These are phyloP conservation scores for Jackrogersella multiformis DNA, from an alignment of 495 filamentous ascomycete species.

Conservation along the genomic window DNA sequence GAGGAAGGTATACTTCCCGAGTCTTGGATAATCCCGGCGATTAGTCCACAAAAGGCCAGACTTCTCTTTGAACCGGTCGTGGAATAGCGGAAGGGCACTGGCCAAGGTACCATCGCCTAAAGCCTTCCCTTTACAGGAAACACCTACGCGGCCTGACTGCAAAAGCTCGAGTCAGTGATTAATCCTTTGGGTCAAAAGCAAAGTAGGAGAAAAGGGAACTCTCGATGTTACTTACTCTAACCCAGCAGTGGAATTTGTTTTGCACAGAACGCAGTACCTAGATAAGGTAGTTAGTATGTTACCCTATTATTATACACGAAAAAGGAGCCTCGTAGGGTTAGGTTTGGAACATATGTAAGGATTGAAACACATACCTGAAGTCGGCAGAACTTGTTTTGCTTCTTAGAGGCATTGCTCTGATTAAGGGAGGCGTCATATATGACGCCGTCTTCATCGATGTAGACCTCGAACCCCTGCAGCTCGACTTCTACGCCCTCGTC, in stretches of 20 bases:
- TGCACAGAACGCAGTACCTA: slow-evolving; percentile 49
- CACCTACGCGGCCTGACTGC: slow-evolving; percentile 87
- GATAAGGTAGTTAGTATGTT: slow-evolving; percentile 22
- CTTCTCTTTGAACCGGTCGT: slow-evolving; percentile 83
- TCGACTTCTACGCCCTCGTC: slow-evolving; percentile 52
- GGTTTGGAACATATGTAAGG: neutral
- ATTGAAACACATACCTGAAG: slow-evolving; percentile 57
- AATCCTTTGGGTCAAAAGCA: no score
- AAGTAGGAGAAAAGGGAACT: no score
- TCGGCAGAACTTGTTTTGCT: slow-evolving; percentile 80
- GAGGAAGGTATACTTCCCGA: slow-evolving; percentile 79
- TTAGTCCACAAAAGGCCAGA: slow-evolving; percentile 73
- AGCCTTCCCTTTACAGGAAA: slow-evolving; percentile 66
- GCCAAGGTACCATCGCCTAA: slow-evolving; percentile 54
- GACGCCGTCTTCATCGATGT: slow-evolving; percentile 67
- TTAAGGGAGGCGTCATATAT: slow-evolving; percentile 74
- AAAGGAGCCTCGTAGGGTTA: slow-evolving; percentile 29
- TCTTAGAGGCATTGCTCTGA: slow-evolving; percentile 65
- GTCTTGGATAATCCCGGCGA: slow-evolving; percentile 65
- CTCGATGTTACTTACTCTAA: no score
- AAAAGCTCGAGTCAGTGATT: no score
- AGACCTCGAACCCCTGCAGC: slow-evolving; percentile 58
- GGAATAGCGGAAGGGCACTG: slow-evolving; percentile 63
- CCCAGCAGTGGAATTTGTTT: slow-evolving; percentile 65
- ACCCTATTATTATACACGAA: slow-evolving; percentile 15